These are phyloP conservation scores for Phytophthora tubulina DNA, from an alignment of 352 stramenopile genomes.

Conservation along the genomic window DNA sequence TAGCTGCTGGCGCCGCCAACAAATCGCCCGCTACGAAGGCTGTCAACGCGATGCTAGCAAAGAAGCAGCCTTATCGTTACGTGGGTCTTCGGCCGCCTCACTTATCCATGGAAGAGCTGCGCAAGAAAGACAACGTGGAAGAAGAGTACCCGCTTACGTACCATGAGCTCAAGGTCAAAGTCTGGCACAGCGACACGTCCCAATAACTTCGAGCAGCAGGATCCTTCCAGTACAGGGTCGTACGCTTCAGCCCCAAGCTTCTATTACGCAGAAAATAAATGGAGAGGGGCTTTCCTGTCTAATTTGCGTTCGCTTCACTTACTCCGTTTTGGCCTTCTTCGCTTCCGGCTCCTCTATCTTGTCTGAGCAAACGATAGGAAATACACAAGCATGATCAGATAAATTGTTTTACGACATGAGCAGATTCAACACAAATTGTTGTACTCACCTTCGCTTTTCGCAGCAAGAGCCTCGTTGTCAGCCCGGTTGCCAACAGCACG, in stretches of 20 bases:
- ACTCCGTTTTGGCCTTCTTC: constrained; percentile 85
- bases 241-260: constrained; percentile 31
- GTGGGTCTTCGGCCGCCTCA: constrained; percentile 66
- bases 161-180: constrained; percentile 87
- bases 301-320: constrained; percentile 36
- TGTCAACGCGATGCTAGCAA: constrained; percentile 56
- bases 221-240: not conserved
- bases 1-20: constrained; percentile 12
- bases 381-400: constrained; percentile 29
- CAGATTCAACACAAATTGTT: constrained; percentile 1
- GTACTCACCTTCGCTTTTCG: constrained; percentile 39
- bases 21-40: constrained; percentile 47
- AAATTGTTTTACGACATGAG: not conserved
- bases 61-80: constrained; percentile 82
- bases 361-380: constrained; percentile 41
- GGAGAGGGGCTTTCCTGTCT: constrained; percentile 21
- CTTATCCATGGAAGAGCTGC: constrained; percentile 80
- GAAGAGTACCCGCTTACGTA: constrained; percentile 91
- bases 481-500: constrained; percentile 81
- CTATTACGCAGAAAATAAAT: constrained; percentile 45
- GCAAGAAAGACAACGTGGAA: constrained; percentile 87
- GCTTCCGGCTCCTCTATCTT: constrained; percentile 62
- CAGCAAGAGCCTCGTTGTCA: constrained; percentile 22
- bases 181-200: constrained; percentile 66
- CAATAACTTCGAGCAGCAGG: constrained; percentile 21